Percentiles rank a stretch among this genome's conserved stretches.
Conservation (phyloP, 371 early-diverging fungal species). For the Syncephalastrum sp. region DNA sequence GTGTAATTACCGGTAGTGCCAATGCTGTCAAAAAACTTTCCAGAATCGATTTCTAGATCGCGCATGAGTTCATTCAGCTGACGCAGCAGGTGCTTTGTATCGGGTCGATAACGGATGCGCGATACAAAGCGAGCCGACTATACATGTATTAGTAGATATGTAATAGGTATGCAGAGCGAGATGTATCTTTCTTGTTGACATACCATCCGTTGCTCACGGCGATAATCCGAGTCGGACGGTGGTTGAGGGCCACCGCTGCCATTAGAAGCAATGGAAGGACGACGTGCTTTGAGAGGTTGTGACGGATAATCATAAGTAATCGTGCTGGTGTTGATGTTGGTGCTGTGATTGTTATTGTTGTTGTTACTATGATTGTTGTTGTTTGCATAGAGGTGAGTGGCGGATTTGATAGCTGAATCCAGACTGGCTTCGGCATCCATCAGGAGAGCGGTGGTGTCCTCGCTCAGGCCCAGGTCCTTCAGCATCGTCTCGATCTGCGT, state of each 20-base stretch:
- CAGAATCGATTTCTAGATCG: constrained; percentile 44
- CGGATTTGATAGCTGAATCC: constrained; percentile 50
- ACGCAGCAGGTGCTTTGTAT: constrained; percentile 45
- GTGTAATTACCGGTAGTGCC: constrained; percentile 36
- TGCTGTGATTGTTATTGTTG: background rate
- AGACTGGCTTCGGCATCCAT: constrained; percentile 42
- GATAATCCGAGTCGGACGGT: constrained; percentile 12
- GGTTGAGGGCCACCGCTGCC: constrained; percentile 21
- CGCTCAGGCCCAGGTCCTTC: constrained; percentile 40
- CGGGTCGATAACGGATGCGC: constrained; percentile 46
- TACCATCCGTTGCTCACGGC: constrained; percentile 16
- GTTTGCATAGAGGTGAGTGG: constrained; percentile 31
- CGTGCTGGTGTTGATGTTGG: background rate
- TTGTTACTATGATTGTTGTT: constrained; percentile 7
- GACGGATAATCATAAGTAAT: constrained; percentile 3
- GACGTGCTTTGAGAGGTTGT: constrained; percentile 11
- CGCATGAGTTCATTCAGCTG: constrained; percentile 40
- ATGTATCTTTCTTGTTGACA: background rate
- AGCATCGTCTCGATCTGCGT: constrained; percentile 45
- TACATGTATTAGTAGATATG: background rate
- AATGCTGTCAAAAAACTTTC: constrained; percentile 39
- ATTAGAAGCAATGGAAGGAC: constrained; percentile 23
- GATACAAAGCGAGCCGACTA: constrained; percentile 20
- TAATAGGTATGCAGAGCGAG: too few relatives aligned
- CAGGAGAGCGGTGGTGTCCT: constrained; percentile 22